phyloP scores from a whole-genome alignment of 371 early-diverging fungal genomes.

The Mortierella sp. region DNA sequence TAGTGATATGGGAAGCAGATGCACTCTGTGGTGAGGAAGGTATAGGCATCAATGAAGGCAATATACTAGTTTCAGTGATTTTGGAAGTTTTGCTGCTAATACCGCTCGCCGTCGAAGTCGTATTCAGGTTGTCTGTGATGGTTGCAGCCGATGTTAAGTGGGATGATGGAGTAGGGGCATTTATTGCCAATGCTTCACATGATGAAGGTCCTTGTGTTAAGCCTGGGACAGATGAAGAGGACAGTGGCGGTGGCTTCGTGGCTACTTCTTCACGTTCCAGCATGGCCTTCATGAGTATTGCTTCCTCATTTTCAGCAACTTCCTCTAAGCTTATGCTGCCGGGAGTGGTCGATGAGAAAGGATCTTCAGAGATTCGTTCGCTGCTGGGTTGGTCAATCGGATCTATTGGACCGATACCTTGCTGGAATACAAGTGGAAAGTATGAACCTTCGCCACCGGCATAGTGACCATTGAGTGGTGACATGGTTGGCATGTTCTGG shows the following conservation, averaged over 20 bases:
- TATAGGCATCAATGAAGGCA: neutral
- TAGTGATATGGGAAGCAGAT: conserved; percentile 5
- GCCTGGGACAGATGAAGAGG: neutral
- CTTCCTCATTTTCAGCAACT: conserved; percentile 21
- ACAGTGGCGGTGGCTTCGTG: conserved; percentile 1
- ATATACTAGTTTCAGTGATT: neutral
- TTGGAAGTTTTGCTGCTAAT: neutral
- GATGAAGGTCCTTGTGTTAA: too few relatives aligned
- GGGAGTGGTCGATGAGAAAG: neutral
- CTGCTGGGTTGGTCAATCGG: neutral
- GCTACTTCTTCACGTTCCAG: conserved; percentile 38
- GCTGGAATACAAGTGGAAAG: neutral
- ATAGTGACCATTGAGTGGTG: conserved; percentile 16
- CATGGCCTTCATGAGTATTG: conserved; percentile 38
- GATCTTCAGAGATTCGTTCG: neutral
- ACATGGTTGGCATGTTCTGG: conserved; percentile 12
- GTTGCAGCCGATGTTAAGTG: conserved; percentile 28
- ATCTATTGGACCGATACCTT: conserved; percentile 12
- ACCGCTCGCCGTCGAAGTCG: conserved; percentile 12
- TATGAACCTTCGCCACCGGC: neutral
- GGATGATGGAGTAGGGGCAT: neutral
- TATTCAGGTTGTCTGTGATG: conserved; percentile 1
- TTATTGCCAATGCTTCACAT: neutral
- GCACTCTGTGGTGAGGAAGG: neutral
- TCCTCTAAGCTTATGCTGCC: conserved; percentile 1